Conservation (phyloP, 2,329 filamentous ascomycete genomes). For the Periconia sp. region DNA sequence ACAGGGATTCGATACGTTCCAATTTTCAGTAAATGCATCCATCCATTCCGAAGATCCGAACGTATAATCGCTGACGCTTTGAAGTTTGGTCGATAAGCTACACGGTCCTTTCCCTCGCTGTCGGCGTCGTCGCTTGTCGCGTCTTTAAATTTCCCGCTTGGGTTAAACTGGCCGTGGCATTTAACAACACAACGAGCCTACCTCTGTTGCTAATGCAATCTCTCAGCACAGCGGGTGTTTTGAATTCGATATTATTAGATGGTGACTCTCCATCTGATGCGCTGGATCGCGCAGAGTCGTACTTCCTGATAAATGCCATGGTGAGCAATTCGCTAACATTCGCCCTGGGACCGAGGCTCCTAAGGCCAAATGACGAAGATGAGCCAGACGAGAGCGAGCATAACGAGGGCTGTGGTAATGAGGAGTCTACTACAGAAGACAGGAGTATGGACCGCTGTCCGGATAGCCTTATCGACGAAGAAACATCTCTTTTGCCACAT, state of each 20-base stretch:
- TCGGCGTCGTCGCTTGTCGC: slow-evolving; percentile 53
- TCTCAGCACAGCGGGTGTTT: slow-evolving; percentile 62
- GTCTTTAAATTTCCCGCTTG: slow-evolving; percentile 59
- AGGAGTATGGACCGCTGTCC: slow-evolving; percentile 33
- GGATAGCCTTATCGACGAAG: slow-evolving; percentile 47
- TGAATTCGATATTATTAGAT: slow-evolving; percentile 55
- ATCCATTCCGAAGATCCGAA: no score
- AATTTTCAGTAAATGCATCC: slow-evolving; percentile 48
- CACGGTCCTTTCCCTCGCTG: slow-evolving; percentile 55
- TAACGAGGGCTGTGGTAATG: slow-evolving; percentile 19
- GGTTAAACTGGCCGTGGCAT: slow-evolving; percentile 60
- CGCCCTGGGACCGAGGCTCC: slow-evolving; percentile 65
- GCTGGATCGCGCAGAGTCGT: slow-evolving; percentile 66
- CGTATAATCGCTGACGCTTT: no score
- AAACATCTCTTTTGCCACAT: slow-evolving; percentile 59
- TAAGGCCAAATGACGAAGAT: slow-evolving; percentile 56
- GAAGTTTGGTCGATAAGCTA: slow-evolving; percentile 60
- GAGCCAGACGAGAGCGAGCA: slow-evolving; percentile 41
- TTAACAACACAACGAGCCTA: slow-evolving; percentile 64
- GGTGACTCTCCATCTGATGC: slow-evolving; percentile 54
- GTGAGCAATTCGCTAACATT: slow-evolving; percentile 69
- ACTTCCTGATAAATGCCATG: slow-evolving; percentile 70
- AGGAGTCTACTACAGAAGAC: slow-evolving; percentile 22
- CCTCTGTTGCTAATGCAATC: slow-evolving; percentile 60
- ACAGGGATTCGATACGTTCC: slow-evolving; percentile 57